Evolutionary conservation across 805 yeast species (phyloP), one percentile per base, ranked within the genome.

Genomic region (Komagataella kurtzmanii): DNA sequence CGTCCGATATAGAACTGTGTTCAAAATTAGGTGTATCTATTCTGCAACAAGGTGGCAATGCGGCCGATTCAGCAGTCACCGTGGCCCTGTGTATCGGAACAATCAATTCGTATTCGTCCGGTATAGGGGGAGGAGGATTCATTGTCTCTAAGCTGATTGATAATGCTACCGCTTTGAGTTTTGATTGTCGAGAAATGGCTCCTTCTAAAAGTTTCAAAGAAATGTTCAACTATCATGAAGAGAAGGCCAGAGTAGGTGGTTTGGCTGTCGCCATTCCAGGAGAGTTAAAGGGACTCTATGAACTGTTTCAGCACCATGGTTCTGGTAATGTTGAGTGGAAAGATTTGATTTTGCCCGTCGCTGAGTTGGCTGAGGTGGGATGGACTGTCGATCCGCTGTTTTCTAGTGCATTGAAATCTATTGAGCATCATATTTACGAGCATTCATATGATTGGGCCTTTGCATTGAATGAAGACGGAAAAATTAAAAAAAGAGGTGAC

Each of bases 81-180:
- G 85, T 87, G 10, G 88, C 95, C 0, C 71, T 91, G 24, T 91
- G 99, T 61, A 80, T 91, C 36, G 98, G 98, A 2, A 74, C 86
- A 51, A 67, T 88, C 19, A 86, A 87, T 61, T 81, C 88, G 55
- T 88, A 84, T 68, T 83, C 83, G 53, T 83, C 95, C 1, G 96
- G 97, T 0, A 82, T 91, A 46, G 97, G 97, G 6, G 98, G 98
- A 2, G 98, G 98, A 3, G 98, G 99, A 7, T 88, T 78, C 58
- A 83, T 85, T 47, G 75, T 81, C 1, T 73, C 80, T 3, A 60
- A 64, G 44, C 56, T 56, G 43, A 62, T 62, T 46, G 65, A 64
- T 24, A 68, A 73, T 10, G 72, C 74, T 6, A 73, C 74, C 1
- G 77, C 83, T 1, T 56, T 83, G 2, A 72, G 83, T 24, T 79